Conservation (phyloP, 2,329 filamentous ascomycete genomes). For the Penicillium frequentans region DNA sequence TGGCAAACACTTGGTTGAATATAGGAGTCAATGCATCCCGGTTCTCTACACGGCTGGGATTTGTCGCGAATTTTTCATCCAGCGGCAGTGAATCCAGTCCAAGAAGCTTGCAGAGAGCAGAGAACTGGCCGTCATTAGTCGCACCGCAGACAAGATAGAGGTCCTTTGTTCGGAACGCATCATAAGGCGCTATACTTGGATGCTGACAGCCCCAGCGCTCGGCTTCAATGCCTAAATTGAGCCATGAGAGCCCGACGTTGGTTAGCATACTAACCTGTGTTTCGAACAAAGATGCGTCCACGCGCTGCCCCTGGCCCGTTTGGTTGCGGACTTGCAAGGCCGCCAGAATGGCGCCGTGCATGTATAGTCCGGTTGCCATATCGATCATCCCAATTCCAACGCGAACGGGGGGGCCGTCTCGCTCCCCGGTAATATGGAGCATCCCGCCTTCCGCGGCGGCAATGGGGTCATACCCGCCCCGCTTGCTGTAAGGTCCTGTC, state of each 20-base stretch:
- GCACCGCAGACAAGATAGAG: conserved; percentile 63
- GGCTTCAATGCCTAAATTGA: too few species aligned
- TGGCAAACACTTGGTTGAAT: conserved; percentile 72
- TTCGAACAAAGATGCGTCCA: conserved; percentile 89
- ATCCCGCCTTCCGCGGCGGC: conserved; percentile 96
- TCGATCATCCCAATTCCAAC: conserved; percentile 97
- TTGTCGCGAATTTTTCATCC: conserved; percentile 58
- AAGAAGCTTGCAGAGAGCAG: conserved; percentile 57
- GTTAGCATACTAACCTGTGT: conserved; percentile 92
- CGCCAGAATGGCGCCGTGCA: conserved; percentile 91
- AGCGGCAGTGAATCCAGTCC: conserved; percentile 58
- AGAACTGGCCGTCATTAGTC: conserved; percentile 62
- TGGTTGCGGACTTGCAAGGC: conserved; percentile 71
- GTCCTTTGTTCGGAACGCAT: conserved; percentile 68
- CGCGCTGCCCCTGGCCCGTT: conserved; percentile 81
- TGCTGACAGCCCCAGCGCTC: conserved; percentile 49
- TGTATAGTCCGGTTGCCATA: conserved; percentile 90
- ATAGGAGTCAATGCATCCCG: conserved; percentile 70
- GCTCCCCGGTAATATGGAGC: conserved; percentile 93
- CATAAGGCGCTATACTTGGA: conserved; percentile 85
- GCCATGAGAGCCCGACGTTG: conserved; percentile 64
- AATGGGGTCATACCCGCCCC: conserved; percentile 98
- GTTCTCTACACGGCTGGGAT: conserved; percentile 61
- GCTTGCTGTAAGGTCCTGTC: conserved; percentile 79
- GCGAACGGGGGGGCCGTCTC: conserved; percentile 89